phyloP scores from a whole-genome alignment of 345 rosid species.

The Eucalyptus camaldulensis region DNA sequence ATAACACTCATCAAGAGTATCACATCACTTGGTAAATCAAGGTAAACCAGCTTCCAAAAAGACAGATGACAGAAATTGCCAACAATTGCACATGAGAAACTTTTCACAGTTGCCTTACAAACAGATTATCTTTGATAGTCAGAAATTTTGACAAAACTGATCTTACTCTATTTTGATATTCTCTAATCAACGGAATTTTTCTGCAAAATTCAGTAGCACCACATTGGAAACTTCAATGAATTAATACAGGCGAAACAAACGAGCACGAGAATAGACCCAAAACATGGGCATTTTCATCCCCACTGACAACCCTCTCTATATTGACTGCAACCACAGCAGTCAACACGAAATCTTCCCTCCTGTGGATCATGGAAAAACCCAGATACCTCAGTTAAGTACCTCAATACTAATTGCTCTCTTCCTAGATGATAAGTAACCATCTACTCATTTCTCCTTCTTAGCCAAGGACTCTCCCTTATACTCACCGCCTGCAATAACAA shows the following conservation, averaged over 20 bases:
- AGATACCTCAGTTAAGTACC: background rate
- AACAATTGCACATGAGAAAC: background rate
- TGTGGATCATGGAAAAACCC: background rate
- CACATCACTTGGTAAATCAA: background rate
- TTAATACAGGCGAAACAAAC: background rate
- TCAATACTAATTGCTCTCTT: background rate
- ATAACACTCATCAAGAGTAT: background rate
- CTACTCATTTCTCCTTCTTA: conserved; percentile 40
- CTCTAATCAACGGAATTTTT: background rate
- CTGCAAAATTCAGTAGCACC: background rate
- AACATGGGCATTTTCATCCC: background rate
- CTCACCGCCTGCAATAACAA: conserved; percentile 58
- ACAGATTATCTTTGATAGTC: background rate
- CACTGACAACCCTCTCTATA: background rate
- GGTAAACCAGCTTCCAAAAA: background rate
- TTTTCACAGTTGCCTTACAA: background rate
- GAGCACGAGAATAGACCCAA: background rate
- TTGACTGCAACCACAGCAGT: background rate
- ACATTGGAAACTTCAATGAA: background rate
- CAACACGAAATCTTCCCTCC: background rate
- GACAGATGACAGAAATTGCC: background rate
- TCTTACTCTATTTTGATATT: background rate
- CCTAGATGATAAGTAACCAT: background rate
- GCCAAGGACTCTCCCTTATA: conserved; percentile 81
- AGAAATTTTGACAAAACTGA: background rate